A percentile compares a stretch with the other conserved stretches of the same genome.
Evolutionary conservation across 345 rosid genomes (phyloP).

Genomic region (Hypericum androsaemum): DNA sequence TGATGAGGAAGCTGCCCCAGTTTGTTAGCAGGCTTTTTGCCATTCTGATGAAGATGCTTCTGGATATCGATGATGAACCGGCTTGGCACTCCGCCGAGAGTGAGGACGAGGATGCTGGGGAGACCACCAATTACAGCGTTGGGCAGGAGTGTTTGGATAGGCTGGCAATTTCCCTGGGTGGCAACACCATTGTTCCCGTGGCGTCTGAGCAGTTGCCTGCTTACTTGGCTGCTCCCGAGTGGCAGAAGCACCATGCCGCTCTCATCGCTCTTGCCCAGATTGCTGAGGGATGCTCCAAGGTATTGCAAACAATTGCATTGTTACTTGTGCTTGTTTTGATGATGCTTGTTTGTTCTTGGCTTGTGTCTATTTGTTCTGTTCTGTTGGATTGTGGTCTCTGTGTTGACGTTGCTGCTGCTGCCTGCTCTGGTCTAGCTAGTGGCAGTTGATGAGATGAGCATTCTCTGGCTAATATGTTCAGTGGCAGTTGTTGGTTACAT

Average conservation of each 20-base stretch:
- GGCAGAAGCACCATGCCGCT: slow-evolving; percentile 99
- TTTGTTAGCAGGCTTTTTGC: slow-evolving; percentile 80
- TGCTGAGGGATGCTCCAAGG: slow-evolving; percentile 99
- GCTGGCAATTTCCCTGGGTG: slow-evolving; percentile 86
- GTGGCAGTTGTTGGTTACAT: no score
- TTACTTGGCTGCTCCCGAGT: slow-evolving; percentile 82
- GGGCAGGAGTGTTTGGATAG: slow-evolving; percentile 99
- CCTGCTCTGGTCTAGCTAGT: no score
- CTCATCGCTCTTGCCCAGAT: slow-evolving; percentile 95
- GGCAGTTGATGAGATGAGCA: no score
- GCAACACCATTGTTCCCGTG: slow-evolving; percentile 93
- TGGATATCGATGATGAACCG: slow-evolving; percentile 90
- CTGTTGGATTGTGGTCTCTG: neutral
- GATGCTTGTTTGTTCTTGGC: no score
- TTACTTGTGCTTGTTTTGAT: neutral
- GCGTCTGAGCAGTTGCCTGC: slow-evolving; percentile 91
- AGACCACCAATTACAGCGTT: slow-evolving; percentile 79
- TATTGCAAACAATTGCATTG: slow-evolving; percentile 10
- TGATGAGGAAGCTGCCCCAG: slow-evolving; percentile 98
- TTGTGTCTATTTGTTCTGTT: neutral
- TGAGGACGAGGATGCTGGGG: slow-evolving; percentile 95
- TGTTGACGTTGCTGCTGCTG: slow-evolving; percentile 4
- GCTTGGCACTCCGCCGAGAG: slow-evolving; percentile 87
- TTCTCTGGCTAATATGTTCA: no score
- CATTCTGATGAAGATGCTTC: slow-evolving; percentile 77